Percentiles rank a stretch among this genome's conserved stretches.
Evolutionary conservation across 2,329 filamentous ascomycete genomes (phyloP).

Genomic region (Drechslerella stenobrocha): DNA sequence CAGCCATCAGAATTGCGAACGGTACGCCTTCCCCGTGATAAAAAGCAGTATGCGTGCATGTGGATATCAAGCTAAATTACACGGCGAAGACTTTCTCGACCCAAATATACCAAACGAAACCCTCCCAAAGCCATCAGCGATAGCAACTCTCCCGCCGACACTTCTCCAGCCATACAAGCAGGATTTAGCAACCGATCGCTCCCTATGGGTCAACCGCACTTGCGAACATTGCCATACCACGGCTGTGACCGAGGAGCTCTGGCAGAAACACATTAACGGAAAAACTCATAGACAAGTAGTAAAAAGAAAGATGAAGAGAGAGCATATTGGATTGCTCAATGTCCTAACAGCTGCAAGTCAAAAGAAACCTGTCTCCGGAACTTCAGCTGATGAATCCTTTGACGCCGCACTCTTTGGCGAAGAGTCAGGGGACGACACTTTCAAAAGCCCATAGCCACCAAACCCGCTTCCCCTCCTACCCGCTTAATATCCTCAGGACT

Average conservation of each 20-base stretch:
- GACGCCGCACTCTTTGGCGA: conserved; percentile 12
- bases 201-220: conserved; percentile 32
- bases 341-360: conserved; percentile 19
- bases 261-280: conserved; percentile 39
- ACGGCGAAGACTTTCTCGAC: conserved; percentile 33
- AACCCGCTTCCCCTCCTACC: conserved; percentile 25
- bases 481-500: conserved; percentile 10
- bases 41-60: not conserved
- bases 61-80: conserved; percentile 17
- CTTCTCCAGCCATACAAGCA: conserved; percentile 34
- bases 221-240: conserved; percentile 43
- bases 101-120: conserved; percentile 34
- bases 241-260: conserved; percentile 29
- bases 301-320: conserved; percentile 32
- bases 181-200: conserved; percentile 35
- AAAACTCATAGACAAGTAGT: conserved; percentile 22
- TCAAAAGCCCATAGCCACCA: conserved; percentile 43
- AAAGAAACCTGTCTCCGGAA: not conserved
- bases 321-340: conserved; percentile 26
- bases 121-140: conserved; percentile 35
- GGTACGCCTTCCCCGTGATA: conserved; percentile 25
- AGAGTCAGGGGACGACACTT: not conserved
- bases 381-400: conserved; percentile 6
- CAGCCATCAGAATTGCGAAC: conserved; percentile 66
- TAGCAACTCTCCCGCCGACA: conserved; percentile 27